A percentile compares a stretch with the other conserved stretches of the same genome.
phyloP scores from a whole-genome alignment of 768 basidiomycete genomes.

The Pleurotus djamor region DNA sequence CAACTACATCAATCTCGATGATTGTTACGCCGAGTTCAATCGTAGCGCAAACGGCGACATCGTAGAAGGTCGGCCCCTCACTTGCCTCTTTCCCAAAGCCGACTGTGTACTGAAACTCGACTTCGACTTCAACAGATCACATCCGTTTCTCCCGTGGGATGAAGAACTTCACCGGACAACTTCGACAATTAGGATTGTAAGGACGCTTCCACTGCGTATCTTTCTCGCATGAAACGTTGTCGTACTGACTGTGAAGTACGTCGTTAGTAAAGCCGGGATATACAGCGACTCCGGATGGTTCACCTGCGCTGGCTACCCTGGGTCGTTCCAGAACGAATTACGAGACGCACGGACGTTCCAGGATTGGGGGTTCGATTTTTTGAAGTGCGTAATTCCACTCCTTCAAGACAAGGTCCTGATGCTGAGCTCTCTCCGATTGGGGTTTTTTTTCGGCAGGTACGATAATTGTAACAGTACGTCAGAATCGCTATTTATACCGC shows the following conservation, averaged over 20 bases:
- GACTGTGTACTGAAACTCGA: no score
- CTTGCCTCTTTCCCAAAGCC: no score
- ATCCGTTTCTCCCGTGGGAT: constrained; percentile 55
- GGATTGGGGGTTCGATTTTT: constrained; percentile 66
- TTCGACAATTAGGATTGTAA: constrained; percentile 61
- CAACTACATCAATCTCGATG: constrained; percentile 59
- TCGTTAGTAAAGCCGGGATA: background rate
- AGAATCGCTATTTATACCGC: background rate
- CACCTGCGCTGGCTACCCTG: constrained; percentile 67
- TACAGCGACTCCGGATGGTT: constrained; percentile 65
- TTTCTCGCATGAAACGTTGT: background rate
- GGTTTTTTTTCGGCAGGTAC: constrained; percentile 36
- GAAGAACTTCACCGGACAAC: constrained; percentile 49
- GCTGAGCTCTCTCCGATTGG: no score
- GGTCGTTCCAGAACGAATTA: constrained; percentile 58
- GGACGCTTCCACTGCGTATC: background rate
- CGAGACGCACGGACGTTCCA: constrained; percentile 56
- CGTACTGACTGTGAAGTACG: constrained; percentile 43
- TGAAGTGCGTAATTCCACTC: constrained; percentile 45
- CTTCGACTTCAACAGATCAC: no score
- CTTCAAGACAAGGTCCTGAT: no score
- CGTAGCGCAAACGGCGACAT: constrained; percentile 50
- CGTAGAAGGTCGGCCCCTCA: constrained; percentile 53
- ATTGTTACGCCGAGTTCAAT: constrained; percentile 61
- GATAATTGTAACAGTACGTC: constrained; percentile 54